Evolutionary conservation across 768 basidiomycete genomes (phyloP).

Genomic region (Hericium coralloides): DNA sequence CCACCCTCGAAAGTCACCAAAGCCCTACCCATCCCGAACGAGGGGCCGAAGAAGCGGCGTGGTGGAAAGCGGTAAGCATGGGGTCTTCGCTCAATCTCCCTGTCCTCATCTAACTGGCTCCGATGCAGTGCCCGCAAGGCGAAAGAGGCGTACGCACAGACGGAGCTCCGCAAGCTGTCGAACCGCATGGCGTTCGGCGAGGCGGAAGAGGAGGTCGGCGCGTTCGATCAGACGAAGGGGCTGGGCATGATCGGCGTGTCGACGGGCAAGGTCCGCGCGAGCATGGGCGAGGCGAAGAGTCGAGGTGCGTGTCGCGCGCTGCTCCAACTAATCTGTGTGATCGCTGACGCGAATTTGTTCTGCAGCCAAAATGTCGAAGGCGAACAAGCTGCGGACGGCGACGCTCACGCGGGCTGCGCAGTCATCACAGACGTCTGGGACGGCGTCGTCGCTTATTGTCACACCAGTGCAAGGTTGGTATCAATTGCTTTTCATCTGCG

Average conservation of each 20-base stretch:
- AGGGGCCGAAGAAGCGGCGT: constrained; percentile 90
- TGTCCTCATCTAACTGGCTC: not conserved
- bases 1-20: constrained; percentile 91
- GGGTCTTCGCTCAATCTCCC: not conserved
- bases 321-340: not conserved
- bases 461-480: constrained; percentile 87
- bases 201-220: constrained; percentile 91
- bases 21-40: constrained; percentile 88
- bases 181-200: constrained; percentile 96
- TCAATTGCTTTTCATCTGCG: not conserved
- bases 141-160: constrained; percentile 97
- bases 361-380: constrained; percentile 90
- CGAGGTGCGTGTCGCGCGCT: constrained; percentile 49
- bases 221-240: constrained; percentile 96
- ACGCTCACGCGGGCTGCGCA: constrained; percentile 73
- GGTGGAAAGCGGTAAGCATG: constrained; percentile 78
- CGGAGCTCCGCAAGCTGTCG: constrained; percentile 92
- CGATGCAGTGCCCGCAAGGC: constrained; percentile 78
- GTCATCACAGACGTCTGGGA: constrained; percentile 55
- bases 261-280: constrained; percentile 85
- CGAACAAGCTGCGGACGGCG: constrained; percentile 84
- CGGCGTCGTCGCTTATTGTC: constrained; percentile 85
- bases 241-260: constrained; percentile 91
- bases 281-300: constrained; percentile 81
- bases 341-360: constrained; percentile 3